phyloP scores from a whole-genome alignment of 805 yeast species.

The Clavispora santaluciae region DNA sequence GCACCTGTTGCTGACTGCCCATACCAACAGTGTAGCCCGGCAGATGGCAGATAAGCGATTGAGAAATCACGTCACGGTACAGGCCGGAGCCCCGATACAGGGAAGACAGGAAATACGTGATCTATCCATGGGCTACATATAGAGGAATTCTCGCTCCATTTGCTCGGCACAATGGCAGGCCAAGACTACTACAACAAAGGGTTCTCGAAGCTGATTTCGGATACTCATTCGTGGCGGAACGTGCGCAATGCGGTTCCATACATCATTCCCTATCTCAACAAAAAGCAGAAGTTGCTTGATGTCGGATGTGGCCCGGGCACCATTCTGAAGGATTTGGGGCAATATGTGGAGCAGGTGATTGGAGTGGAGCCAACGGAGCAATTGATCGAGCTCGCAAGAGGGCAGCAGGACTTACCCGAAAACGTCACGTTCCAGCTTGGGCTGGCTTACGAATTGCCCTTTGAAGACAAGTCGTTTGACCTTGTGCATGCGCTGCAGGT shows the following conservation, averaged over 20 bases:
- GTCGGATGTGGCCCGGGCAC: slow-evolving; percentile 44
- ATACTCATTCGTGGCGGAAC: slow-evolving; percentile 32
- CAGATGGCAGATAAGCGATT: no score
- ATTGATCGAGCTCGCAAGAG: slow-evolving; percentile 19
- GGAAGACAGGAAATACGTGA: no score
- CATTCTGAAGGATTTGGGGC: slow-evolving; percentile 31
- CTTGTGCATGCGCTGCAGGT: slow-evolving; percentile 38
- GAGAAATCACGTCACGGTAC: no score
- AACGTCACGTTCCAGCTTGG: slow-evolving; percentile 23
- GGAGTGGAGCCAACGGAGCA: slow-evolving; percentile 31
- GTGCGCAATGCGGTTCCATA: slow-evolving; percentile 24
- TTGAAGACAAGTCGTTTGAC: slow-evolving; percentile 33
- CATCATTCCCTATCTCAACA: slow-evolving; percentile 23
- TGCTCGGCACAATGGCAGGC: no score
- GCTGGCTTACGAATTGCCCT: slow-evolving; percentile 27
- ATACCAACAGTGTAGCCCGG: no score
- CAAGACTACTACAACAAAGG: slow-evolving; percentile 24
- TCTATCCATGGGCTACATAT: no score
- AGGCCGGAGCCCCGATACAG: no score
- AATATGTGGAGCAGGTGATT: slow-evolving; percentile 21
- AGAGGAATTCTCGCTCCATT: no score
- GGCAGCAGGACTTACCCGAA: not conserved
- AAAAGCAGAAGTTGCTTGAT: slow-evolving; percentile 26
- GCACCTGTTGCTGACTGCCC: no score
- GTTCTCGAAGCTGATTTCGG: slow-evolving; percentile 16